These are phyloP conservation scores for Lagerstroemia speciosa DNA, from an alignment of 345 rosid genomes.

Conservation along the genomic window DNA sequence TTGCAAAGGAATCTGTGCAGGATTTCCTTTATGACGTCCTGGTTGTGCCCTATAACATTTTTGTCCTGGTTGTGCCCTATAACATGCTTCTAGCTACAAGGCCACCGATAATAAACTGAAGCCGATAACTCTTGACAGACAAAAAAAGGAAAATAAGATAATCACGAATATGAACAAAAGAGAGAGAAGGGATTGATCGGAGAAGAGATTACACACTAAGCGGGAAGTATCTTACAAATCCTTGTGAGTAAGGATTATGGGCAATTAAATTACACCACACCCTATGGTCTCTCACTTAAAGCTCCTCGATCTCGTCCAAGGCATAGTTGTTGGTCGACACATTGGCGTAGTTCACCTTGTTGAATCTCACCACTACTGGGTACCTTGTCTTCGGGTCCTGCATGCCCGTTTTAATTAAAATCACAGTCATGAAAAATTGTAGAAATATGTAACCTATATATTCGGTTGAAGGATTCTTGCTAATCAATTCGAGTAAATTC, in stretches of 20 bases:
- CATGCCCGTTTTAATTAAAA: background rate
- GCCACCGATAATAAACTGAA: background rate
- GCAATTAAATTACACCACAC: background rate
- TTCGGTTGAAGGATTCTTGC: background rate
- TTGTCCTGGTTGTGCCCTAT: too few species aligned
- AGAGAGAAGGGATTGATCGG: background rate
- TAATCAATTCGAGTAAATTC: background rate
- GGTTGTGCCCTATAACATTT: too few species aligned
- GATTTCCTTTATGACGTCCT: too few species aligned
- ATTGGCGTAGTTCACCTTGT: slow-evolving; percentile 27
- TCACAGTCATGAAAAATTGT: background rate
- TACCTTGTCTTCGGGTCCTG: slow-evolving; percentile 31
- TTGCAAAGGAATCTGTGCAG: too few species aligned
- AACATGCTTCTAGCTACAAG: background rate
- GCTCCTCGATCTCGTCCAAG: slow-evolving; percentile 20
- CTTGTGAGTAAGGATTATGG: background rate
- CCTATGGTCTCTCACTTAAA: background rate
- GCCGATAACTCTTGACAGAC: background rate
- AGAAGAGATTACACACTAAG: background rate
- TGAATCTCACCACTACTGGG: slow-evolving; percentile 29
- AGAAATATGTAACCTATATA: too few species aligned
- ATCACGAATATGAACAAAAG: background rate
- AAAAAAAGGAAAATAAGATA: too few species aligned
- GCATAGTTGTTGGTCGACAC: slow-evolving; percentile 31
- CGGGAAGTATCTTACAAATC: slow-evolving; percentile 6